Evolutionary conservation across 768 basidiomycete genomes (phyloP), one percentile per base, ranked within the genome.

Genomic region (Mycena maculata): DNA sequence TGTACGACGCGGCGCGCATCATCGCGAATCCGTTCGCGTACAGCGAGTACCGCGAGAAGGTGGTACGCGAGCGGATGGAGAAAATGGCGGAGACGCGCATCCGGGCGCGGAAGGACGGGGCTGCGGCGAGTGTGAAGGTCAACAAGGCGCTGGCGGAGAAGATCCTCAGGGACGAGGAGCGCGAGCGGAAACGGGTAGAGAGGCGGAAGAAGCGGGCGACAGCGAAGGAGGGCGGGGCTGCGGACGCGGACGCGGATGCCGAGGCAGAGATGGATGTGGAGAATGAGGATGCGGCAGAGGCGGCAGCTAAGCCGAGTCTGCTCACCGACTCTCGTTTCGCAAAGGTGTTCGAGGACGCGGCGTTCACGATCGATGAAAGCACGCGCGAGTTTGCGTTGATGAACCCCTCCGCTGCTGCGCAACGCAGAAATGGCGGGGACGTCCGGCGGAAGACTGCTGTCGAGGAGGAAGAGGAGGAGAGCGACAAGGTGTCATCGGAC

Each of bases 1-100:
- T 99, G 7, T 99, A 99, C 82, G 94, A 96, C 72, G 92, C 96
- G 55, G 98, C 98, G 2, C 91, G 96, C 33, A 87, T 97, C 69
- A 96, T 99, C 71, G 92, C 95, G 62, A 98, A 99, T 81, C 98
- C 98, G 2, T 96, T 95, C 76, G 95, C 92, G 12, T 98, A 99
- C 77, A 90, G 90, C 42, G 98, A 99, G 75, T 91, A 98, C 78
- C 92, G 95, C 69, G 95, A 97, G 78, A 91, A 90, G 74, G 81
- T 95, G 75, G 86, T 98, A 58, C 87, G 87, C 55, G 91, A 94
- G 74, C 95, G 95, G 78, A 88, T 99, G 82, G 95, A 96, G 64
- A 95, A 95, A 78, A 87, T 98, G 83, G 91, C 94, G 0, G 96
- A 99, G 79, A 92, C 89, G 13, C 88, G 98, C 49, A 99, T 99